phyloP scores from a whole-genome alignment of 225 moss, liverwort and hornwort species.

The Sphagnum contortum region DNA sequence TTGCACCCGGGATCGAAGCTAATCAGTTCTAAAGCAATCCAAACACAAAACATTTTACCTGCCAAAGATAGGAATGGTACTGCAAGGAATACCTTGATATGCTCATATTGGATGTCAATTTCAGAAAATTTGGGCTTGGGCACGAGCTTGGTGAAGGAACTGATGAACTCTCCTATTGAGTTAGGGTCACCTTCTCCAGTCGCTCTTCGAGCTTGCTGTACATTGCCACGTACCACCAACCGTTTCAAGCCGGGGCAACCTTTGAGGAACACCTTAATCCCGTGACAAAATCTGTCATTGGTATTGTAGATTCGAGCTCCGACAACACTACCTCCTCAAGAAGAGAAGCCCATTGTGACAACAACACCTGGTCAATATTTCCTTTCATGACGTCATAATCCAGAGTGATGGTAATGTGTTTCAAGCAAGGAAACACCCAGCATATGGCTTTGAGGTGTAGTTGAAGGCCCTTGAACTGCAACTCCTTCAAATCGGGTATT shows the following conservation, averaged over 20 bases:
- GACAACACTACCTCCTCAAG: slow-evolving; percentile 45
- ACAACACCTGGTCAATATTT: slow-evolving; percentile 27
- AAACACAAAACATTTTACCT: no score
- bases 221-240: slow-evolving; percentile 47
- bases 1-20: no score
- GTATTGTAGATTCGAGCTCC: slow-evolving; percentile 43
- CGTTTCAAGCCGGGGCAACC: slow-evolving; percentile 50
- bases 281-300: slow-evolving; percentile 43
- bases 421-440: slow-evolving; percentile 36
- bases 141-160: slow-evolving; percentile 57
- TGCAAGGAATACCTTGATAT: no score
- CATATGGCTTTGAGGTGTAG: slow-evolving; percentile 62
- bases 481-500: slow-evolving; percentile 45
- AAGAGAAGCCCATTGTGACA: slow-evolving; percentile 20
- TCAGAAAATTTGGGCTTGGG: slow-evolving; percentile 28
- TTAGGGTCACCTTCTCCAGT: slow-evolving; percentile 11
- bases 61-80: no score
- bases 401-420: slow-evolving; percentile 29
- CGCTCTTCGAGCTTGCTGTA: slow-evolving; percentile 42
- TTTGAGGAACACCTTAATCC: slow-evolving; percentile 51
- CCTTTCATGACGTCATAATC: slow-evolving; percentile 45
- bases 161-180: slow-evolving; percentile 55
- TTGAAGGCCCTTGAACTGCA: slow-evolving; percentile 49
- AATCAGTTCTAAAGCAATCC: no score
- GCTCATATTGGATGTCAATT: slow-evolving; percentile 22